Conservation (phyloP, 345 rosid species). For the Hypericum perforatum region DNA sequence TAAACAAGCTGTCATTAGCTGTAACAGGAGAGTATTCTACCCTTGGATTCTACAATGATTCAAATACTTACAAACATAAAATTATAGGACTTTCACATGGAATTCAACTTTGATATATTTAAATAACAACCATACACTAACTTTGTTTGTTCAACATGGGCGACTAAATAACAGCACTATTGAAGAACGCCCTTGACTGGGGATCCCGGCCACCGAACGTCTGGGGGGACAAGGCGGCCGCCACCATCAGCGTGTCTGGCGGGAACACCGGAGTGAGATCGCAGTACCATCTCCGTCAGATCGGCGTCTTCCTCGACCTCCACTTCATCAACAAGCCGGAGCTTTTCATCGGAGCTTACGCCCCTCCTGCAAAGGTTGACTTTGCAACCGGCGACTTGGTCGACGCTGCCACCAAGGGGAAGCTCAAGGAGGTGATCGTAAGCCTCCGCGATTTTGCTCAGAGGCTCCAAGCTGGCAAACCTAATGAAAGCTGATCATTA, state of each 20-base stretch:
- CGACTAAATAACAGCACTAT: conserved; percentile 30
- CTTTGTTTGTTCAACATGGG: too few relatives aligned
- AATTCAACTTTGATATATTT: too few relatives aligned
- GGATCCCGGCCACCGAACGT: conserved; percentile 67
- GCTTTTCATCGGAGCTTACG: conserved; percentile 56
- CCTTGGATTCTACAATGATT: too few relatives aligned
- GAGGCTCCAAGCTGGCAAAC: conserved; percentile 21
- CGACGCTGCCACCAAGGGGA: conserved; percentile 43
- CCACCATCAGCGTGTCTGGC: conserved; percentile 56
- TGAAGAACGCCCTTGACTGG: conserved; percentile 89
- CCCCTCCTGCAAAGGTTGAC: conserved; percentile 73
- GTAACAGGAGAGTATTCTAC: too few relatives aligned
- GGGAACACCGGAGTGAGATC: conserved; percentile 44
- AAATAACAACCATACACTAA: too few relatives aligned
- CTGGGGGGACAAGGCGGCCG: conserved; percentile 82
- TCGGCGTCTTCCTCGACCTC: conserved; percentile 66
- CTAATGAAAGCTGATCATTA: too few relatives aligned
- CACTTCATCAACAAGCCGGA: conserved; percentile 88
- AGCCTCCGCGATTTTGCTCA: conserved; percentile 50
- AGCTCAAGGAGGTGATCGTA: conserved; percentile 41
- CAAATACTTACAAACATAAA: too few relatives aligned
- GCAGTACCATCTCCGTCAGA: conserved; percentile 78
- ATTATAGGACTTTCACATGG: too few relatives aligned
- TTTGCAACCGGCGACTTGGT: conserved; percentile 44
- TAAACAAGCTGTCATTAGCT: too few relatives aligned